Base-by-base conservation (phyloP, 352 stramenopile species). In the Phytophthora sp. region DNA sequence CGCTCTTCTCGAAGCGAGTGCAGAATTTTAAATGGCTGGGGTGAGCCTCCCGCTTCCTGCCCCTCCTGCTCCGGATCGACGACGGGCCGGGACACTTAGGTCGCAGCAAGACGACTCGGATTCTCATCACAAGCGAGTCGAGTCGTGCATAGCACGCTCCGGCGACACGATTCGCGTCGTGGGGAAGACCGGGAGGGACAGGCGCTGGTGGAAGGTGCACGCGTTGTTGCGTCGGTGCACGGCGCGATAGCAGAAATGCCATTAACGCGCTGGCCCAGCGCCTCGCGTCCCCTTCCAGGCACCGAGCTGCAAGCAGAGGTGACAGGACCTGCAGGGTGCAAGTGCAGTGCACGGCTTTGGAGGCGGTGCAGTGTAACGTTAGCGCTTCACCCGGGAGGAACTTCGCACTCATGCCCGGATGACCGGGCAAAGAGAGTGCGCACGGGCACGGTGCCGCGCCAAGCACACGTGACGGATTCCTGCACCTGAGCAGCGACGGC, bases 91-190 rank as follows among this genome's bases (percentile, higher is more conserved):
- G 44, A 35, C 42, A 41, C 41, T 68, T 63, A 68, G 64, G 31
- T 46, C 53, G 46, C 65, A 73, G 45, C 52, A 65, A 70, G 48
- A 70, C 65, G 60, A 74, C 48, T 66, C 53, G n/a, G 10, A 60
- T 46, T 54, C 45, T 65, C 59, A 69, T 62, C 48, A 54, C 51
- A 49, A 21, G 58, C 52, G 38, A 43, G 28, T 20, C 37, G 45
- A 32, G 50, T 49, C 38, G 58, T 64, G 58, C 58, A 68, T 57
- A 61, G 42, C 52, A 58, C 45, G 35, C 65, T 55, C 53, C 39
- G 45, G 50, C 59, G 61, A 64, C 51, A 67, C 62, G 35, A 48
- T 26, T 55, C 42, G 49, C 26, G 38, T 34, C 35, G 44, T 26
- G 41, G 20, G 30, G 24, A 23, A 57, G 49, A 49, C 43, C 34